phyloP scores from a whole-genome alignment of 2,329 filamentous ascomycete genomes.

The Hypoxylon sp. region DNA sequence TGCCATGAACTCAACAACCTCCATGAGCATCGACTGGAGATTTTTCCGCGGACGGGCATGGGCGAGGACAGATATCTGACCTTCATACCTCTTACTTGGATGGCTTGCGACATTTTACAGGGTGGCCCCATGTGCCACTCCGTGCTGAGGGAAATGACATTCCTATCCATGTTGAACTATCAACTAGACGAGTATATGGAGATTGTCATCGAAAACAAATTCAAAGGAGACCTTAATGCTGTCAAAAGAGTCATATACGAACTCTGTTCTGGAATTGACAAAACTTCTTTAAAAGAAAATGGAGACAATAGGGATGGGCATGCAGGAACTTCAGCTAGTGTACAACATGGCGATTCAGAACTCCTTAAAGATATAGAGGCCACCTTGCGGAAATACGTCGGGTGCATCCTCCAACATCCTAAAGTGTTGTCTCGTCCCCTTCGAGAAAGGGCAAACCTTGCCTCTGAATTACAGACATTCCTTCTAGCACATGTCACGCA shows the following conservation, averaged over 20 bases:
- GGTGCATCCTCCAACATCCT: too few relatives aligned
- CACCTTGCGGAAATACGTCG: too few relatives aligned
- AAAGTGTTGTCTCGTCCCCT: too few relatives aligned
- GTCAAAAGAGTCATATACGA: not conserved
- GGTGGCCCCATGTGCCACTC: not conserved
- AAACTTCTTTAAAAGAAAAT: not conserved
- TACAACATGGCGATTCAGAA: too few relatives aligned
- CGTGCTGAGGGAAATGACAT: slow-evolving; percentile 15
- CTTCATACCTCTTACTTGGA: slow-evolving; percentile 18
- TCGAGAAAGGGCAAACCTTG: too few relatives aligned
- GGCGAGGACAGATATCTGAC: slow-evolving; percentile 19
- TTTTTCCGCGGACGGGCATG: slow-evolving; percentile 7
- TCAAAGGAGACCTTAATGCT: not conserved
- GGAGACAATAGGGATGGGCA: not conserved
- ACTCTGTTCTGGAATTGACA: not conserved
- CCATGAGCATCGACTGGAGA: not conserved
- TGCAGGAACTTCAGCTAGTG: not conserved
- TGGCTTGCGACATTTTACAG: not conserved
- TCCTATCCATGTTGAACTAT: slow-evolving; percentile 18
- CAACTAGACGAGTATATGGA: slow-evolving; percentile 26
- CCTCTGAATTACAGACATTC: too few relatives aligned
- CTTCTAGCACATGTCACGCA: too few relatives aligned
- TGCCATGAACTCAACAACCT: not conserved
- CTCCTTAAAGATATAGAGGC: too few relatives aligned
- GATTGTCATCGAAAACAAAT: not conserved